These are phyloP conservation scores for Sporothrix pseudoabietina DNA, from an alignment of 2,329 filamentous ascomycete species.

Conservation along the genomic window DNA sequence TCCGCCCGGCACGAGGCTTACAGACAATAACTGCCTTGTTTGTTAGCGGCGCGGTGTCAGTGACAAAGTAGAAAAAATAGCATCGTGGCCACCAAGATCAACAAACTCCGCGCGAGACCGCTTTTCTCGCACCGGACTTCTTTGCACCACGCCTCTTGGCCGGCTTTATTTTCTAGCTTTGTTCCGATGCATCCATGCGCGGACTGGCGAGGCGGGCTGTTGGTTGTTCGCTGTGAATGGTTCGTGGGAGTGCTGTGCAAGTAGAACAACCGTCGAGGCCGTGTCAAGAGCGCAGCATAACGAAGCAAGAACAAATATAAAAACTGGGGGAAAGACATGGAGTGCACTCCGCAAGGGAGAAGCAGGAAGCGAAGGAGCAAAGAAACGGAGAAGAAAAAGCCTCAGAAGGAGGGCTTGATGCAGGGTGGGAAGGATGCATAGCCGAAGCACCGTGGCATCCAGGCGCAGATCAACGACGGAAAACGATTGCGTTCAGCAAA, in stretches of 20 bases:
- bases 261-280: not conserved
- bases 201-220: not conserved
- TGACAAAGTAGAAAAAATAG: not conserved
- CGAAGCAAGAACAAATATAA: not conserved
- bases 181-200: not conserved
- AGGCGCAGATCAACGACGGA: not conserved
- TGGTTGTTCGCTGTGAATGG: not conserved
- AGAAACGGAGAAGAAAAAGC: not conserved
- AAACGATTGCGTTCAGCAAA: not conserved
- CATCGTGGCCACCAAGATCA: not conserved
- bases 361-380: not conserved
- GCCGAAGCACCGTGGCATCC: conserved; percentile 15
- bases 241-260: not conserved
- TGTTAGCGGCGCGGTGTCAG: not conserved
- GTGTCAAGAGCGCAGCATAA: not conserved
- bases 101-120: not conserved
- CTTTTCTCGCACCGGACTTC: not conserved
- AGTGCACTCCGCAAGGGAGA: not conserved
- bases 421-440: conserved; percentile 11
- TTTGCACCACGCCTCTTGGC: not conserved
- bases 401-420: not conserved
- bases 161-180: not conserved
- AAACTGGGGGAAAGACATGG: not conserved
- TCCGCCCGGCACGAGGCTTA: not conserved
- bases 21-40: not conserved